Evolutionary conservation across 2,329 filamentous ascomycete genomes (phyloP), one percentile per base, ranked within the genome.

Genomic region (Diaporthe nobilis): DNA sequence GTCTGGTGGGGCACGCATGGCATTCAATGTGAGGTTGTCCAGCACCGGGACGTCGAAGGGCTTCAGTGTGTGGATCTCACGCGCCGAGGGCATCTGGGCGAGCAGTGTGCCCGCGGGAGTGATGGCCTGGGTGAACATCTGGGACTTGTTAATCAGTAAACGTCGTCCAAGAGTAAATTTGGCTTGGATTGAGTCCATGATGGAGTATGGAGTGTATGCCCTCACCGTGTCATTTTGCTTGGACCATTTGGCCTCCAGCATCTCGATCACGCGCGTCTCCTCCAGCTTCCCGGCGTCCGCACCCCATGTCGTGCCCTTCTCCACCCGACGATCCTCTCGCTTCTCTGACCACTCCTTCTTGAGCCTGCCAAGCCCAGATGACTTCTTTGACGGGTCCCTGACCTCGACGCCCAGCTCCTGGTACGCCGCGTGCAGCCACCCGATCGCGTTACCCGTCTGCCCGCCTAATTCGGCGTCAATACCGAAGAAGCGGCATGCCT

Each of bases 181-280:
- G 15, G 20, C 10, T 17, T 49, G 6, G 34, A 37, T 22, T 49
- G 3, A 9, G 31, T 25, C 47, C 34, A 42, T 34, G 31, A 44
- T 34, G 44, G 47, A 22, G 71, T 28, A 51, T n/a, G 6, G 63
- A 25, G 13, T n/a, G 57, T 55, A 74, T 68, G 15, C 25, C 78
- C 91, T 86, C 85, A 97, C 94, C 25, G 94, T 98, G 83, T 98
- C 95, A 81, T 99, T 99, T 84, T 95, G 92, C 85, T 95, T 97
- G 77, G 91, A 92, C 96, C 97, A 98, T 83, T 98, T 98, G 51
- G 88, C 89, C 80, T 97, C 91, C 47, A 99, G 86, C 92, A 97
- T 95, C 80, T 97, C 94, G 71, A 98, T 88, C 3, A 98, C 93
- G 73, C 95, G 89, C 2, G 89, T 92, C 85, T 99, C 97, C 83